phyloP scores from a whole-genome alignment of 2,329 filamentous ascomycete species.

The Botrytis cinerea region DNA sequence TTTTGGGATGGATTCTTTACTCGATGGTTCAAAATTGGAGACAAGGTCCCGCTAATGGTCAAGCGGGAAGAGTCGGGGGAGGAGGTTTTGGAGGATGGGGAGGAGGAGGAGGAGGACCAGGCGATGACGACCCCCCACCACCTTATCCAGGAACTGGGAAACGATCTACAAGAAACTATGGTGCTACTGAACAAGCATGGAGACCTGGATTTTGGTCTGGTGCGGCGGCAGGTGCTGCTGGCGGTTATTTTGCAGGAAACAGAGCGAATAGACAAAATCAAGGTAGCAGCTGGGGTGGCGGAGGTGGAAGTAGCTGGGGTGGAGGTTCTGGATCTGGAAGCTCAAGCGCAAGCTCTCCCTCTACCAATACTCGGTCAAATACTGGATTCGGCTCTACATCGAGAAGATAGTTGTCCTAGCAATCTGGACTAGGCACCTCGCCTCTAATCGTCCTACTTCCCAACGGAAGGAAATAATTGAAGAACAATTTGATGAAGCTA shows the following conservation, averaged over 20 bases:
- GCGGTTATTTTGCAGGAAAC: slow-evolving; percentile 70
- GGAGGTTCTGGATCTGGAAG: slow-evolving; percentile 26
- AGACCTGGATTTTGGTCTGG: slow-evolving; percentile 71
- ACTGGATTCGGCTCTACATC: slow-evolving; percentile 74
- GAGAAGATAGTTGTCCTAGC: slow-evolving; percentile 50
- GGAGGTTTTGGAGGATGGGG: slow-evolving; percentile 47
- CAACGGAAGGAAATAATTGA: too few relatives aligned
- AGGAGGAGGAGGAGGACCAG: slow-evolving; percentile 44
- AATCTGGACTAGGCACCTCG: not conserved
- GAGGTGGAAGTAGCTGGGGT: slow-evolving; percentile 28
- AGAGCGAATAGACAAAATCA: slow-evolving; percentile 48
- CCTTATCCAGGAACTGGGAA: slow-evolving; percentile 37
- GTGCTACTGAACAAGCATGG: slow-evolving; percentile 53
- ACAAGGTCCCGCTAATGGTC: slow-evolving; percentile 40
- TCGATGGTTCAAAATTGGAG: slow-evolving; percentile 47
- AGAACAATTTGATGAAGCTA: not conserved
- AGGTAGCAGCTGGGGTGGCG: slow-evolving; percentile 33
- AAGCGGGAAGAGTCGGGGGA: slow-evolving; percentile 39
- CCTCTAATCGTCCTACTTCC: not conserved
- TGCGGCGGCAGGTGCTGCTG: slow-evolving; percentile 66
- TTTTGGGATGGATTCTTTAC: slow-evolving; percentile 64
- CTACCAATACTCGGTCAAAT: slow-evolving; percentile 56
- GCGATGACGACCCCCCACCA: slow-evolving; percentile 39
- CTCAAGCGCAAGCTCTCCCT: slow-evolving; percentile 42
- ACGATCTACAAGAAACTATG: slow-evolving; percentile 34